Evolutionary conservation across 202 grass and related monocot genomes (phyloP).

Genomic region (Alloteropsis angusta): DNA sequence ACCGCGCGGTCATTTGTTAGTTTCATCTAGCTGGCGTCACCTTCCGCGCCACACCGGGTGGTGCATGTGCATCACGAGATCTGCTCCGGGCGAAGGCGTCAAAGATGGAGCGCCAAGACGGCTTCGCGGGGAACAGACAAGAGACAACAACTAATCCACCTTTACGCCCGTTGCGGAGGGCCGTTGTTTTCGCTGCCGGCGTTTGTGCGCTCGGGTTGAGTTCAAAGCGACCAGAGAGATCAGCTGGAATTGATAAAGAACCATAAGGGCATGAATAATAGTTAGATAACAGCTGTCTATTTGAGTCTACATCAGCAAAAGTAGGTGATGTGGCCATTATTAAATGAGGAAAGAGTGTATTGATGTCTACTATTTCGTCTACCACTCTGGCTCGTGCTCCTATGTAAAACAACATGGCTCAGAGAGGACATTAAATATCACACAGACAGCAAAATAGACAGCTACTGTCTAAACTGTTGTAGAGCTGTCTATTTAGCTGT

Average conservation of each 20-base stretch:
- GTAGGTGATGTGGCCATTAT: background rate
- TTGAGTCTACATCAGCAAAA: no score
- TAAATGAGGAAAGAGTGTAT: background rate
- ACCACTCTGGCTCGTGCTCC: no score
- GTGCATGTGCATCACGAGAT: background rate
- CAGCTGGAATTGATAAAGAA: background rate
- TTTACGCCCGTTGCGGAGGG: background rate
- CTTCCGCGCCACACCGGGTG: background rate
- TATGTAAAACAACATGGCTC: no score
- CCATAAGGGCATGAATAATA: no score
- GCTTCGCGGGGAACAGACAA: background rate
- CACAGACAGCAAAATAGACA: no score
- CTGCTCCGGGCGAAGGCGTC: background rate
- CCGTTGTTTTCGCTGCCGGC: background rate
- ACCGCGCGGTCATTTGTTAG: background rate
- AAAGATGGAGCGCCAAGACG: background rate
- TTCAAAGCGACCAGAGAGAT: background rate
- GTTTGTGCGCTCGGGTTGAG: background rate
- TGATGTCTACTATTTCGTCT: no score
- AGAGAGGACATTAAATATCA: no score
- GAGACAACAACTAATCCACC: background rate
- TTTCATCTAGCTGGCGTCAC: background rate
- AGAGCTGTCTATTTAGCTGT: no score
- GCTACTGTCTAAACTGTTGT: no score
- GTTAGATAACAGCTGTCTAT: no score